Percentiles rank a stretch among this genome's conserved stretches.
These are phyloP conservation scores for Citrus cavaleriei DNA, from an alignment of 345 rosid genomes.

Conservation along the genomic window DNA sequence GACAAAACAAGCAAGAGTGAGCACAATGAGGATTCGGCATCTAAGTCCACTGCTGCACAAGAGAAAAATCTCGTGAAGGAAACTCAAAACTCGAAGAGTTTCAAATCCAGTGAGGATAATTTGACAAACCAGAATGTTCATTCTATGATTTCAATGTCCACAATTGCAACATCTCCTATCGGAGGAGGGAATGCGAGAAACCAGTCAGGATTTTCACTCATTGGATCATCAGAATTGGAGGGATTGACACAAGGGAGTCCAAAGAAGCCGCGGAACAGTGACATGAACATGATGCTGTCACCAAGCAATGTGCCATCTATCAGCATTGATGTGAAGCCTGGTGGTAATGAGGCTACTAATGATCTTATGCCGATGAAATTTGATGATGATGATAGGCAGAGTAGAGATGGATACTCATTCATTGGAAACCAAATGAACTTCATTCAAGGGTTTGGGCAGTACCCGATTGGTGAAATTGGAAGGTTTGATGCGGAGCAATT, in stretches of 20 bases:
- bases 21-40: constrained; percentile 55
- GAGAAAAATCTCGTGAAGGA: constrained; percentile 41
- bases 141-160: constrained; percentile 44
- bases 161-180: constrained; percentile 41
- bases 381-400: constrained; percentile 48
- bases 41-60: constrained; percentile 50
- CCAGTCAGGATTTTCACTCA: constrained; percentile 55
- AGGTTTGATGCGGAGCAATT: constrained; percentile 76
- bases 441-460: constrained; percentile 83
- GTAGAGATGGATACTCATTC: constrained; percentile 74
- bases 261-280: constrained; percentile 57
- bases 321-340: constrained; percentile 46
- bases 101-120: constrained; percentile 30
- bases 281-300: constrained; percentile 52
- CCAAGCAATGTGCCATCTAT: constrained; percentile 37
- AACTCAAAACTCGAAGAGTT: constrained; percentile 20
- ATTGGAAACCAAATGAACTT: constrained; percentile 64
- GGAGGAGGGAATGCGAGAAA: constrained; percentile 39
- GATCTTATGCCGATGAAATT: constrained; percentile 57
- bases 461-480: constrained; percentile 81
- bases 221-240: constrained; percentile 70
- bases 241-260: constrained; percentile 78
- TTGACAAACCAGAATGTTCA: constrained; percentile 32
- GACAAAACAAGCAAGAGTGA: constrained; percentile 60
- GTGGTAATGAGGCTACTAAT: constrained; percentile 32